Conservation (phyloP, 495 filamentous ascomycete species). For the Talaromyces trachyspermus region DNA sequence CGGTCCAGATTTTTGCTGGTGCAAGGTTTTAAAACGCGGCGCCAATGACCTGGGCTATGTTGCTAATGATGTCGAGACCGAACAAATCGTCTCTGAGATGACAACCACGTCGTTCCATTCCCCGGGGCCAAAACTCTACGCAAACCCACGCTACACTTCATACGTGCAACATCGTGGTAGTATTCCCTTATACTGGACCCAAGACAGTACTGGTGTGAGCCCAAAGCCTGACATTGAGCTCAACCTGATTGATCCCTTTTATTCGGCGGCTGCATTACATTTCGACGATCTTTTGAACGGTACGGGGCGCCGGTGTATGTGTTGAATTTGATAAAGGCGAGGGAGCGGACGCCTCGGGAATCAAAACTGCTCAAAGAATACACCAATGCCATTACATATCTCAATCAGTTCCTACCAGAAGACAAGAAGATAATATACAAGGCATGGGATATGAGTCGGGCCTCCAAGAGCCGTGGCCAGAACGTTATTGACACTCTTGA, state of each 20-base stretch:
- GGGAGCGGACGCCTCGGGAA: slow-evolving; percentile 86
- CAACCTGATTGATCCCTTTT: slow-evolving; percentile 92
- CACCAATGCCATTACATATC: slow-evolving; percentile 78
- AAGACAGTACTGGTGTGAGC: slow-evolving; percentile 90
- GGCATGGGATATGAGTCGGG: slow-evolving; percentile 97
- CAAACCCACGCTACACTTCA: slow-evolving; percentile 87
- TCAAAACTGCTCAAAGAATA: slow-evolving; percentile 86
- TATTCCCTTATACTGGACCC: slow-evolving; percentile 95
- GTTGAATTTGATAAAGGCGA: slow-evolving; percentile 86
- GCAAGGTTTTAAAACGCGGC: slow-evolving; percentile 91
- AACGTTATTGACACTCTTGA: slow-evolving; percentile 93
- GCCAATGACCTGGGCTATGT: slow-evolving; percentile 95
- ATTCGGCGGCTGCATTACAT: slow-evolving; percentile 89
- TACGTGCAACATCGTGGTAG: slow-evolving; percentile 96
- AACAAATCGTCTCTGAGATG: slow-evolving; percentile 94
- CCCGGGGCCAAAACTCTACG: slow-evolving; percentile 74
- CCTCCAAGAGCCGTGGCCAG: slow-evolving; percentile 88
- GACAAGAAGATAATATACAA: slow-evolving; percentile 84
- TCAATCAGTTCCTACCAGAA: slow-evolving; percentile 86
- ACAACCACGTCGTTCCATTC: slow-evolving; percentile 92
- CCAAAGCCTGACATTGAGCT: slow-evolving; percentile 94
- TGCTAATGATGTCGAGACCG: slow-evolving; percentile 98
- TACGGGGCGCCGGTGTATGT: slow-evolving; percentile 90
- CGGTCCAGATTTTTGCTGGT: slow-evolving; percentile 91
- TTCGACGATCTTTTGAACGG: slow-evolving; percentile 94